These are phyloP conservation scores for Sporisorium graminicola DNA, from an alignment of 1,284 basidiomycete genomes.

Conservation along the genomic window DNA sequence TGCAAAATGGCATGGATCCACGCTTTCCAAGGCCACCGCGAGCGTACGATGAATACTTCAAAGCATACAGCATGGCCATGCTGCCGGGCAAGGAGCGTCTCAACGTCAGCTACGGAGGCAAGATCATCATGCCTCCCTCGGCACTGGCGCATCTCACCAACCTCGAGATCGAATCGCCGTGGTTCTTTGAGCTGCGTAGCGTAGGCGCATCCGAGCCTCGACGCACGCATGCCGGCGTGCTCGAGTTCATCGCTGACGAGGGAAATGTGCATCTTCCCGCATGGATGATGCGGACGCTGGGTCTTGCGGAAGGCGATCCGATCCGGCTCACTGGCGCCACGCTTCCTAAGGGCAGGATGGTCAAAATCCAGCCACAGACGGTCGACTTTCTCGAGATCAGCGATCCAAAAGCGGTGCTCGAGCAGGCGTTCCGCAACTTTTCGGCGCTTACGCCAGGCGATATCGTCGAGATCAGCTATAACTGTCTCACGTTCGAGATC, in stretches of 20 bases:
- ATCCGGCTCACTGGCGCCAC: constrained; percentile 90
- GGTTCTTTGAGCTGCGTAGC: constrained; percentile 96
- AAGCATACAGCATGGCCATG: constrained; percentile 86
- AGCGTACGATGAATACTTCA: constrained; percentile 68
- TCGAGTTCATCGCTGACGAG: constrained; percentile 98
- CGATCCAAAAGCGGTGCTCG: constrained; percentile 96
- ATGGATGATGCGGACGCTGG: constrained; percentile 99
- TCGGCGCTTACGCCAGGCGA: constrained; percentile 73
- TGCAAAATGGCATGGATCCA: constrained; percentile 55
- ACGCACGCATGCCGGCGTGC: constrained; percentile 90
- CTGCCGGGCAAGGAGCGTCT: constrained; percentile 83
- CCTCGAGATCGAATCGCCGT: constrained; percentile 90
- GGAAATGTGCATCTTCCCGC: constrained; percentile 94
- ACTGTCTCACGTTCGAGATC: constrained; percentile 89
- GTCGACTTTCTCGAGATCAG: constrained; percentile 89
- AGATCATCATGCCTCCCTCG: constrained; percentile 98
- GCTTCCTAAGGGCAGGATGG: constrained; percentile 91
- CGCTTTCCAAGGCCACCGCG: constrained; percentile 59
- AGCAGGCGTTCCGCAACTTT: constrained; percentile 94
- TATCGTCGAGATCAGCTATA: constrained; percentile 72
- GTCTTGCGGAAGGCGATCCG: constrained; percentile 92
- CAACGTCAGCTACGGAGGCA: constrained; percentile 94
- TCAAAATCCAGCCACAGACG: constrained; percentile 96
- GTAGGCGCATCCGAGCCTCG: constrained; percentile 71
- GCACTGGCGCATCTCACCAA: constrained; percentile 88